These are phyloP conservation scores for Trichoderma sp. DNA, from an alignment of 2,329 filamentous ascomycete genomes.

Conservation along the genomic window DNA sequence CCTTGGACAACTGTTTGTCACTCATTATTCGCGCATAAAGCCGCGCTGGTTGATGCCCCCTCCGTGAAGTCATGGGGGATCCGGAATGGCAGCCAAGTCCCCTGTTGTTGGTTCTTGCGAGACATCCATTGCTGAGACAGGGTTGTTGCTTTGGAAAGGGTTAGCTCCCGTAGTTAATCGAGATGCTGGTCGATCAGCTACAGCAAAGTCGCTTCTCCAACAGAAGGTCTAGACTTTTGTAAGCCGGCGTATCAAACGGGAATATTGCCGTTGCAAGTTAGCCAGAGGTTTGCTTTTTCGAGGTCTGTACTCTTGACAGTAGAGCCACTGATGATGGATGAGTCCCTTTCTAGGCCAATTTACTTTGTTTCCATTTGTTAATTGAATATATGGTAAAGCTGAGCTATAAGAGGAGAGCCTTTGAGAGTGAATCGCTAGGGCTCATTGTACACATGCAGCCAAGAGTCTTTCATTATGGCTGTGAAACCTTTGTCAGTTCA, in stretches of 20 bases:
- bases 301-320: neutral
- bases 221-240: neutral
- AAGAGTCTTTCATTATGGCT: neutral
- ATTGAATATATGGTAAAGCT: neutral
- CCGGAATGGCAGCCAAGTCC: neutral
- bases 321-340: neutral
- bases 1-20: neutral
- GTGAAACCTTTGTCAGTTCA: neutral
- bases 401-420: neutral
- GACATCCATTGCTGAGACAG: neutral
- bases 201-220: neutral
- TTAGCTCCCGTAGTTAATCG: neutral
- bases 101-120: neutral
- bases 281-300: neutral
- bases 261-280: neutral
- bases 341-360: neutral
- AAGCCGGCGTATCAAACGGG: neutral
- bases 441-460: neutral
- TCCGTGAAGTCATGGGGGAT: neutral
- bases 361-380: neutral
- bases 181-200: slow-evolving; percentile 7
- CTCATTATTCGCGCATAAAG: neutral
- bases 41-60: neutral
- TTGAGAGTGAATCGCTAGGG: neutral
- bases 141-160: neutral